Evolutionary conservation across 805 yeast species (phyloP).

Genomic region (Spathaspora hagerdaliae): DNA sequence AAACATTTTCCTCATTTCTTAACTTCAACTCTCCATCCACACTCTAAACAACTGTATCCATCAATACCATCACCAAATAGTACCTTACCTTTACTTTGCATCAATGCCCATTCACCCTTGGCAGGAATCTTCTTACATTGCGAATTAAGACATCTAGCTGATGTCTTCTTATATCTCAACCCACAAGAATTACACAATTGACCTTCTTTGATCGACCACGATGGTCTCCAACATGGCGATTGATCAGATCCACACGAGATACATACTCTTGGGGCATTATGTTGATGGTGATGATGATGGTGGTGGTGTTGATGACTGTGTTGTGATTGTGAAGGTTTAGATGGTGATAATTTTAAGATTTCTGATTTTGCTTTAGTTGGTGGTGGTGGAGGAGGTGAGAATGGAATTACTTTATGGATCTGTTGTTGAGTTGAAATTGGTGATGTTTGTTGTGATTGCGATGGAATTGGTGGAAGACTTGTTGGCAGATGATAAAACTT

Average conservation of each 20-base stretch:
- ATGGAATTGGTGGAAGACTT: not conserved
- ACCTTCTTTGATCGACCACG: constrained; percentile 90
- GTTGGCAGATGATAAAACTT: not conserved
- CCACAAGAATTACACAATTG: constrained; percentile 97
- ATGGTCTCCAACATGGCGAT: constrained; percentile 98
- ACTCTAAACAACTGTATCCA: constrained; percentile 40
- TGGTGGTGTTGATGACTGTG: not conserved
- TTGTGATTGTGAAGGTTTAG: constrained; percentile 23
- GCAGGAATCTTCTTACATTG: constrained; percentile 88
- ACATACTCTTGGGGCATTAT: constrained; percentile 53
- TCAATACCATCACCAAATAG: constrained; percentile 35
- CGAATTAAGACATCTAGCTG: constrained; percentile 78
- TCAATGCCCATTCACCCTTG: constrained; percentile 89
- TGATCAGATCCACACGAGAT: constrained; percentile 87
- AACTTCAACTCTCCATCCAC: constrained; percentile 41
- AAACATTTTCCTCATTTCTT: constrained; percentile 10
- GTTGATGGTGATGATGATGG: constrained; percentile 8
- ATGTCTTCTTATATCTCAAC: constrained; percentile 87
- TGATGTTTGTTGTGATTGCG: not conserved
- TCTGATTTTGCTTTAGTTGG: not conserved
- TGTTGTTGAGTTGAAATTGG: not conserved
- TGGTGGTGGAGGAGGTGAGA: not conserved
- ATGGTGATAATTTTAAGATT: constrained; percentile 4
- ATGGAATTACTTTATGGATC: constrained; percentile 1
- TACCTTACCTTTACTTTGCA: constrained; percentile 65